A percentile compares a stretch with the other conserved stretches of the same genome.
Conservation (phyloP, 352 stramenopile species). For the Phytophthora fragariaefolia region DNA sequence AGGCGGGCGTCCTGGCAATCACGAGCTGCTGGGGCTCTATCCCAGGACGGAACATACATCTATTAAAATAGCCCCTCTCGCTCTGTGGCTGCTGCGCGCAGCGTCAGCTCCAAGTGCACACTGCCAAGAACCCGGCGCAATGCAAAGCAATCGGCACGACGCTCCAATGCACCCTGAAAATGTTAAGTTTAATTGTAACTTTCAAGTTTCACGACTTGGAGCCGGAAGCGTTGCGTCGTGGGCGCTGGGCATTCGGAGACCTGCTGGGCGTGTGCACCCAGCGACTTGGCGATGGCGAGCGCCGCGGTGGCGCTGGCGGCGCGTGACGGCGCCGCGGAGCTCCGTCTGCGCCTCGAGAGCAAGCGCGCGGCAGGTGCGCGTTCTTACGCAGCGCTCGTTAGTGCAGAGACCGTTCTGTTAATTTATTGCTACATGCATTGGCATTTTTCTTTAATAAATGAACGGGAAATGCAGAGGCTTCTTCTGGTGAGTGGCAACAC, state of each 20-base stretch:
- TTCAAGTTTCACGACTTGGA: neutral
- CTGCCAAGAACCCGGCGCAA: no score
- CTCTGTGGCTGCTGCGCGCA: no score
- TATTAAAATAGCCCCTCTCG: no score
- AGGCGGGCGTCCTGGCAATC: neutral
- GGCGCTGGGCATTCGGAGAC: slow-evolving; percentile 3
- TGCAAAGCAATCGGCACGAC: no score
- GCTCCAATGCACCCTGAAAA: no score
- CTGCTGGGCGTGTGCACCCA: slow-evolving; percentile 4
- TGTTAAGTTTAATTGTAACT: slow-evolving; percentile 1
- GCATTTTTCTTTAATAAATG: no score
- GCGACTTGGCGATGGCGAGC: slow-evolving; percentile 30
- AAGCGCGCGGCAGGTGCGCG: slow-evolving; percentile 22
- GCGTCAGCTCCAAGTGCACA: no score
- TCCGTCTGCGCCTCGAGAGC: slow-evolving; percentile 26
- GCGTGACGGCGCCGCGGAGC: slow-evolving; percentile 2
- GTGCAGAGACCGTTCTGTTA: no score
- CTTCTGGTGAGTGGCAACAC: slow-evolving; percentile 20
- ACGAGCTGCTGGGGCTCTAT: neutral
- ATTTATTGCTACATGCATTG: no score
- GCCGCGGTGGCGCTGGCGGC: slow-evolving; percentile 23
- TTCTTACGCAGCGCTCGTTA: no score
- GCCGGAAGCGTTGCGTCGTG: slow-evolving; percentile 26
- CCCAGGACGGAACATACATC: no score
- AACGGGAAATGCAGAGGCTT: slow-evolving; percentile 13